Evolutionary conservation across 176 grass and related monocot genomes (phyloP), one percentile per base, ranked within the genome.

Genomic region (Poa annua): DNA sequence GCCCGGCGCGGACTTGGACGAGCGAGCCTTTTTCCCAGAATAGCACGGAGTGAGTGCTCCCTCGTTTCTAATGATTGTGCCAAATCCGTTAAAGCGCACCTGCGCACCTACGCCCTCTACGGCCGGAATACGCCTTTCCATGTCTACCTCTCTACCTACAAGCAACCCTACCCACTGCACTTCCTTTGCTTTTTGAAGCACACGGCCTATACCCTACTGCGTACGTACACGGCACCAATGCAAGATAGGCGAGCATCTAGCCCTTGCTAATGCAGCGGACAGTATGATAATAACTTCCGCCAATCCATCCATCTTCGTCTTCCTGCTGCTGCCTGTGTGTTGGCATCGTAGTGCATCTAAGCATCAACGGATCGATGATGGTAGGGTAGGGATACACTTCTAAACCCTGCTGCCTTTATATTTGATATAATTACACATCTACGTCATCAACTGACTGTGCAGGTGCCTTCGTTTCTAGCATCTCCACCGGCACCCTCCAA

Each of bases 61-160:
- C 87, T 87, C 88, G 81, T 81, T 82, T 74, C 87, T 89, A 92
- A 92, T 92, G 91, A 92, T 92, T 92, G 91, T 92, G 81, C 77
- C 84, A 87, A 92, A 89, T 92, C 87, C 87, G 87, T 92, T 77
- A 82, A 87, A 89, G 78, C 50, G 50, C 81, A 75, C 69, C 80
- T 53, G 59, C 42, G 33, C 65, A 2, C 17, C 66, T 74, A 52
- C 25, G 21, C 60, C 20, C 26, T 71, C 77, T 71, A 77, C 52
- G 9, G 29, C 29, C 29, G 29, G 29, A 33, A 76, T 76, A 73
- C 83, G 81, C 79, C 55, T 82, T 63, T 80, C 45, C 74, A 54
- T 87, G 75, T 90, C 86, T 80, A 59, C 86, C 64, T 77, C 63
- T 77, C 72, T 73, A 35, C 57, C 63, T 75, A 59, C 39, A 72